These are phyloP conservation scores for Brassica cretica DNA, from an alignment of 345 rosid species.

Conservation along the genomic window DNA sequence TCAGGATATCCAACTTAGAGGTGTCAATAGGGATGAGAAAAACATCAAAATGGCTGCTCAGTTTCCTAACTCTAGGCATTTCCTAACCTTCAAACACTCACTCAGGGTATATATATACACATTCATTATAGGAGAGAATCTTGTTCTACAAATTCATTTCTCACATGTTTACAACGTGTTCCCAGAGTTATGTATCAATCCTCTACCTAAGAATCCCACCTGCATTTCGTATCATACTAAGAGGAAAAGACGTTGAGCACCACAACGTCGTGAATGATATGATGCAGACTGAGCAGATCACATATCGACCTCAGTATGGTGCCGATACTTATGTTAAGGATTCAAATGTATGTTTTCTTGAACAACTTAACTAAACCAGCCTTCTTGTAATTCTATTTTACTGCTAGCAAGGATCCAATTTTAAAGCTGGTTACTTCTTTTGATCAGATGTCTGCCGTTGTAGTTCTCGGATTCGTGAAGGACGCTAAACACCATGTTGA, in stretches of 20 bases:
- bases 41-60: constrained; percentile 77
- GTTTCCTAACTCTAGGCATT: constrained; percentile 82
- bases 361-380: background rate
- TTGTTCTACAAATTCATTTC: constrained; percentile 5
- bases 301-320: constrained; percentile 72
- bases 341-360: constrained; percentile 44
- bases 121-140: constrained; percentile 11
- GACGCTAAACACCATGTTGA: constrained; percentile 87
- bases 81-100: constrained; percentile 81
- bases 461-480: constrained; percentile 91
- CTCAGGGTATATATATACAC: constrained; percentile 60
- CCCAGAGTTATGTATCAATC: constrained; percentile 87
- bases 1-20: constrained; percentile 97
- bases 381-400: background rate
- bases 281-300: constrained; percentile 77
- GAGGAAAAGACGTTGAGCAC: constrained; percentile 90
- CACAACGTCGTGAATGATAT: constrained; percentile 96
- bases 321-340: constrained; percentile 48
- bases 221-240: constrained; percentile 73
- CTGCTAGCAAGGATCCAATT: constrained; percentile 2
- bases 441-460: constrained; percentile 68
- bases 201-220: constrained; percentile 91
- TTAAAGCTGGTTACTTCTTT: constrained; percentile 30
- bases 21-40: constrained; percentile 92
- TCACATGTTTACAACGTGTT: constrained; percentile 3